These are phyloP conservation scores for Ricinus communis DNA, from an alignment of 345 rosid species.

Conservation along the genomic window DNA sequence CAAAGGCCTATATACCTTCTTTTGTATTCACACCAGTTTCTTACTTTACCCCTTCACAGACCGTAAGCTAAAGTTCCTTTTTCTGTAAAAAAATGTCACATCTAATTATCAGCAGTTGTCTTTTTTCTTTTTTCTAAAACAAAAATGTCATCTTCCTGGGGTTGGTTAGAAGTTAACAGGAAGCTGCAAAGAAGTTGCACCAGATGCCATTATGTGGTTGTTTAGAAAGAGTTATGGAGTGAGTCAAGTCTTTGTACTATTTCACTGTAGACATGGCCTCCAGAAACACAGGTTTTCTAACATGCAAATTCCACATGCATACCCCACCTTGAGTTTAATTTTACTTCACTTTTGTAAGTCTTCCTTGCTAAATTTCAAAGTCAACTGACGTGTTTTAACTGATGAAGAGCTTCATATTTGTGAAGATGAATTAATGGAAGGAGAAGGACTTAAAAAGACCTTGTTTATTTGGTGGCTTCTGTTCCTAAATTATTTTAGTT, in stretches of 20 bases:
- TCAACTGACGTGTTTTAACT: slow-evolving; percentile 1
- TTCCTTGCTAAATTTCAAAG: not conserved
- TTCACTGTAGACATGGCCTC: too few species aligned
- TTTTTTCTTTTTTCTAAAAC: too few species aligned
- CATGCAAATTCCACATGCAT: not conserved
- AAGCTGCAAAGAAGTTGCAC: not conserved
- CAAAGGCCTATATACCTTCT: too few species aligned
- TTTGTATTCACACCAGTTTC: too few species aligned
- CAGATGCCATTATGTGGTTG: not conserved
- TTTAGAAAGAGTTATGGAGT: not conserved
- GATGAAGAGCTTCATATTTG: not conserved
- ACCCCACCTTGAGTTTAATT: not conserved
- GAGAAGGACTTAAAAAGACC: too few species aligned
- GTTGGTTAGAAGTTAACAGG: not conserved
- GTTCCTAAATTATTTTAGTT: not conserved
- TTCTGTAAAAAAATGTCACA: too few species aligned
- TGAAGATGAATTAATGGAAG: not conserved
- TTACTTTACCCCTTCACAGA: too few species aligned
- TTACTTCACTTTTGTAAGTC: not conserved
- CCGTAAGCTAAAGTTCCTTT: too few species aligned
- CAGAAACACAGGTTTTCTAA: not conserved
- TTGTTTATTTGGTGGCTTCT: not conserved
- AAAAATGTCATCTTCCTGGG: too few species aligned
- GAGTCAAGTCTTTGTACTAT: not conserved
- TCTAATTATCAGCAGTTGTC: too few species aligned